Base-by-base conservation (phyloP, 306 rosid species). In the Castanospermum australe region DNA sequence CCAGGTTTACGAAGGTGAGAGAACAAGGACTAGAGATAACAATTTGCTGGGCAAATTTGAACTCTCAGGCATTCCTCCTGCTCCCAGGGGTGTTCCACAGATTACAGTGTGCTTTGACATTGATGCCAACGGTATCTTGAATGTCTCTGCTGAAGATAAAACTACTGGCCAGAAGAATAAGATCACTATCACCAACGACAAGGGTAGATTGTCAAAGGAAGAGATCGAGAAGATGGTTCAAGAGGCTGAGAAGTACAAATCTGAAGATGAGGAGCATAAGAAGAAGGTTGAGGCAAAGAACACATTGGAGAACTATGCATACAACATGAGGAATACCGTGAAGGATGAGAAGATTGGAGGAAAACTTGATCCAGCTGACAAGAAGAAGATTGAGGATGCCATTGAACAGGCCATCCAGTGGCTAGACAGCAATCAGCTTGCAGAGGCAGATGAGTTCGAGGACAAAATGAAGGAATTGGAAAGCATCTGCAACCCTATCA, bases 401-500 rank as follows among this genome's bases (percentile, higher is more conserved):
- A 84, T 91, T 41, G 93, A 89, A 70, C 84, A 84, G 35, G 73
- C 92, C 14, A 90, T 90, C 80, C 94, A 90, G 15, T 90, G 94
- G 94, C 68, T 90, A 0, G 94, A 90, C 74, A 80, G 30, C 83
- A 90, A 90, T 72, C 94, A 90, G 74, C 89, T 90, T 0, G 92
- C 86, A 0, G 94, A 90, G 75, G 83, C 92, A 0, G 94, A 90
- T 70, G 94, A 90, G 62, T 90, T 88, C 15, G 94, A 90, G 9
- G 92, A 90, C 87, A 90, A 90, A 82, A 88, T 90, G 94, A 90
- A 90, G 91, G 94, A 90, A 65, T 61, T 90, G 85, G 94, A 90
- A 82, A 88, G 92, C 89, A 79, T 88, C 73, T 88, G 92, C 90
- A 90, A 90, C 87, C 93, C 93, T 32, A 90, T 90, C 55, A 90